These are phyloP conservation scores for Panus rudis DNA, from an alignment of 768 basidiomycete genomes.

Conservation along the genomic window DNA sequence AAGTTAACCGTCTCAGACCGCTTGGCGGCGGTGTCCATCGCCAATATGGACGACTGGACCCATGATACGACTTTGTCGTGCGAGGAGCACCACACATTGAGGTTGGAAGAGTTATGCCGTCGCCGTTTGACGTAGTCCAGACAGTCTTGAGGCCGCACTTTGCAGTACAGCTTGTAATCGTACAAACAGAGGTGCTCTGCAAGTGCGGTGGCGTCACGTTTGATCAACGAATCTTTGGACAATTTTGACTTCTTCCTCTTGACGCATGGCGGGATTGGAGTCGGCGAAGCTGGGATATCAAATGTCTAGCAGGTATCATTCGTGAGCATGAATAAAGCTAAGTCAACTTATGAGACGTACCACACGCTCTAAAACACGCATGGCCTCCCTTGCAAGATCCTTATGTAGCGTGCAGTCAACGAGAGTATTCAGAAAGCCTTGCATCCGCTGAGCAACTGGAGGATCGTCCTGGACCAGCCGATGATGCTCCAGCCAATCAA, in stretches of 20 bases:
- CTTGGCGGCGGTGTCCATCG: constrained; percentile 40
- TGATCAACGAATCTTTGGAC: constrained; percentile 54
- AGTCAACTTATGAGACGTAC: no score
- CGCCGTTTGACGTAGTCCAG: constrained; percentile 47
- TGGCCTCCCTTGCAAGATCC: constrained; percentile 39
- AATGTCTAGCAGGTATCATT: constrained; percentile 32
- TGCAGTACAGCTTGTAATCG: constrained; percentile 62
- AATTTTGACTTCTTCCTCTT: constrained; percentile 36
- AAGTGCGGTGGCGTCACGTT: constrained; percentile 59
- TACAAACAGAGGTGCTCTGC: constrained; percentile 79
- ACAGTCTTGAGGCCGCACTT: constrained; percentile 70
- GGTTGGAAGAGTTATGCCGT: constrained; percentile 32
- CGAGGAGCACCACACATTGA: constrained; percentile 49
- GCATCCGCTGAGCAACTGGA: constrained; percentile 48
- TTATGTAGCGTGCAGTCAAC: constrained; percentile 33
- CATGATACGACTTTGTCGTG: constrained; percentile 59
- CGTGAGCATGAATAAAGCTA: background rate
- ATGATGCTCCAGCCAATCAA: constrained; percentile 57
- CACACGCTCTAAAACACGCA: constrained; percentile 46
- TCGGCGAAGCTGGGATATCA: constrained; percentile 10
- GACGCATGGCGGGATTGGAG: constrained; percentile 13
- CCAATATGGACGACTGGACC: constrained; percentile 61
- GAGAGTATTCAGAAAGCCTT: constrained; percentile 43
- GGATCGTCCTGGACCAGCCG: constrained; percentile 59
- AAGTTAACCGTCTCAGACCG: constrained; percentile 57